Evolutionary conservation across 2,329 filamentous ascomycete species (phyloP).

Genomic region (Fusarium acutatum): DNA sequence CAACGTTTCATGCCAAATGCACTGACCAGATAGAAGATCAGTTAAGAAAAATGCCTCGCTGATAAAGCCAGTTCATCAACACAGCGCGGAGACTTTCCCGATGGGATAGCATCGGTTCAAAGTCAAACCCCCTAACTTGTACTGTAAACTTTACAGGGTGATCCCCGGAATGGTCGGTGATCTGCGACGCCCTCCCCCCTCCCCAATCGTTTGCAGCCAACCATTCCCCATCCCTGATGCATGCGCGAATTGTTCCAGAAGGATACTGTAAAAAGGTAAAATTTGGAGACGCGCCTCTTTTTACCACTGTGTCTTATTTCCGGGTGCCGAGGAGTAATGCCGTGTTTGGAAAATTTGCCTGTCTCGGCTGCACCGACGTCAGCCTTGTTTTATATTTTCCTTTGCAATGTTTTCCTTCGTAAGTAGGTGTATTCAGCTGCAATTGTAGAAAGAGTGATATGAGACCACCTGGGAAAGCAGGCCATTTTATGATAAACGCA

Average conservation of each 20-base stretch:
- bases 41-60: slow-evolving; percentile 2
- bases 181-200: background rate
- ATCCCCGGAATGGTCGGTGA: background rate
- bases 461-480: background rate
- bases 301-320: background rate
- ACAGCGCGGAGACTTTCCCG: slow-evolving; percentile 7
- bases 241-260: slow-evolving; percentile 15
- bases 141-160: background rate
- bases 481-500: background rate
- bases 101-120: slow-evolving; percentile 1
- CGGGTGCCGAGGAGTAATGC: background rate
- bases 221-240: too few species aligned
- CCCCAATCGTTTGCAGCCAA: background rate
- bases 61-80: background rate
- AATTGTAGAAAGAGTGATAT: background rate
- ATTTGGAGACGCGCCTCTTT: background rate
- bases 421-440: background rate
- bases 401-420: background rate
- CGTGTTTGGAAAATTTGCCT: background rate
- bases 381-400: background rate
- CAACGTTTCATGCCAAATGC: background rate
- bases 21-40: background rate
- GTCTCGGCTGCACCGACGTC: background rate
- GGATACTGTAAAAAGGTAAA: background rate
- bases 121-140: background rate